Evolutionary conservation across 179 eudicot species (phyloP), one percentile per base, ranked within the genome.

Genomic region (Kewa caespitosa): DNA sequence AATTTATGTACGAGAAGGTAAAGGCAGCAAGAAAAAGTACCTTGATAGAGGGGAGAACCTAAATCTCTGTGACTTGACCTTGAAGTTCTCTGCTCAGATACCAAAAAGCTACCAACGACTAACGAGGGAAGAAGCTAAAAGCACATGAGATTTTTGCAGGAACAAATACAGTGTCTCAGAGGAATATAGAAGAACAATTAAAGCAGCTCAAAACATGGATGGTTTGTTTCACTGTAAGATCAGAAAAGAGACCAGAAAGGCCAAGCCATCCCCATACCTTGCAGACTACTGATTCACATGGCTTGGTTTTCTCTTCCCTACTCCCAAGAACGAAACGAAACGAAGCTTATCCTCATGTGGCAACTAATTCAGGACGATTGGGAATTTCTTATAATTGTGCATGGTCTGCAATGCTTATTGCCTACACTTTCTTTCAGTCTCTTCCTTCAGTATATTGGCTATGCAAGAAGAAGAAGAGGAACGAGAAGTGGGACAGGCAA

Each of bases 211-310:
- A 38, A 39, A 66, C 36, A 69, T n/a, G 33, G 38, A 57, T 27
- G 54, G 69, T 61, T 50, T n/a, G 33, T 63, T 39, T n/a, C 69
- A 38, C 28, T n/a, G 71, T n/a, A 67, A 62, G 50, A 74, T 48
- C 60, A 74, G 74, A 64, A 76, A 74, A 73, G 23, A 38, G 54
- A 60, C 54, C 48, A 46, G 38, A 78, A 38, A 32, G 32, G 67
- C 79, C 80, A 82, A 70, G 33, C 55, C 38, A 36, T 37, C 32
- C 82, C 85, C 85, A 79, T 82, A 82, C 80, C 55, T 75, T 42
- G 69, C 66, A 66, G 73, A 59, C 70, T 64, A 74, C 39, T 70
- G 52, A 66, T 43, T 74, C 85, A 82, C 85, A 82, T 25, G 30
- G 31, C 11, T 25, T 55, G 61, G 31, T 25, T 25, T 2, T n/a